These are phyloP conservation scores for Gymnopus androsaceus DNA, from an alignment of 1,284 basidiomycete species.

Conservation along the genomic window DNA sequence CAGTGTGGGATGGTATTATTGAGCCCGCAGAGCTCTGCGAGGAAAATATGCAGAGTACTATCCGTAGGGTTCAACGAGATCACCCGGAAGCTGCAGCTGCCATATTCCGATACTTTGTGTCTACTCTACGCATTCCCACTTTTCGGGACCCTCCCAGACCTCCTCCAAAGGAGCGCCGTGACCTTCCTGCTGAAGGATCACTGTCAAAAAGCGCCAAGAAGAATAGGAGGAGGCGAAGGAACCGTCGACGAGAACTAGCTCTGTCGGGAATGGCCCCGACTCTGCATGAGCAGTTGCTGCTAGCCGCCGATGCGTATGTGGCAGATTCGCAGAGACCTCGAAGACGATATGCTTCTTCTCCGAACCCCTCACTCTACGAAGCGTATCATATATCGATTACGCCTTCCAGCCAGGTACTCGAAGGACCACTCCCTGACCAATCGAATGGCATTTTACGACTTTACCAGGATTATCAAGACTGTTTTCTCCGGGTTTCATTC, in stretches of 20 bases:
- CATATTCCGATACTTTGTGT: slow-evolving; percentile 34
- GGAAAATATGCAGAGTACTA: slow-evolving; percentile 17
- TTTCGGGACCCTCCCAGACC: slow-evolving; percentile 1
- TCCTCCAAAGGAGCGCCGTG: not conserved
- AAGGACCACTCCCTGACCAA: slow-evolving; percentile 61
- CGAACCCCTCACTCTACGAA: slow-evolving; percentile 37
- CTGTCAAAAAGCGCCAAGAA: slow-evolving; percentile 1
- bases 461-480: slow-evolving; percentile 46
- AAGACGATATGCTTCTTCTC: slow-evolving; percentile 1
- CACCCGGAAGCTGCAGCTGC: slow-evolving; percentile 23
- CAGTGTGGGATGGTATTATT: slow-evolving; percentile 30
- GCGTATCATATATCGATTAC: slow-evolving; percentile 27
- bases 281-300: not conserved
- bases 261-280: not conserved
- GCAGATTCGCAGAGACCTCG: not conserved
- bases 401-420: slow-evolving; percentile 31
- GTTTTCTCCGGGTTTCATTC: slow-evolving; percentile 67
- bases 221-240: not conserved
- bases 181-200: not conserved
- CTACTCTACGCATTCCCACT: slow-evolving; percentile 25
- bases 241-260: not conserved
- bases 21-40: slow-evolving; percentile 24
- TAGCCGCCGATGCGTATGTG: not conserved
- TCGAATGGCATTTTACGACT: slow-evolving; percentile 61
- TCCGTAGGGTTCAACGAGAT: slow-evolving; percentile 25